Evolutionary conservation across 78 protist genomes (phyloP).

Genomic region (Speleostelium caveatum): DNA sequence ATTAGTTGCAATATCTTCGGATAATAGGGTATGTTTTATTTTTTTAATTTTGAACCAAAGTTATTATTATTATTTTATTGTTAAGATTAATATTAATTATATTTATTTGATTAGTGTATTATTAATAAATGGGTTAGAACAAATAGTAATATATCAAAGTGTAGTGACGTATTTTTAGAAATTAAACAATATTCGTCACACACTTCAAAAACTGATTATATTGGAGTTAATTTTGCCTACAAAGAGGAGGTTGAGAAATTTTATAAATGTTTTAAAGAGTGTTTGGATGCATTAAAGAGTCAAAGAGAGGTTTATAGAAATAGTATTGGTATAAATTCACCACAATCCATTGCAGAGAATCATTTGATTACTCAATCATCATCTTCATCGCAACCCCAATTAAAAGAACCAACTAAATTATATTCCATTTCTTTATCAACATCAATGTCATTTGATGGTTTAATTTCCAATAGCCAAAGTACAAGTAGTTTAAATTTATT

Average conservation of each 20-base stretch:
- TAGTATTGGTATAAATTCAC: neutral
- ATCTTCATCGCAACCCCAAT: neutral
- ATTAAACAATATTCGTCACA: conserved; percentile 69
- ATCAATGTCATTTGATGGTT: conserved; percentile 16
- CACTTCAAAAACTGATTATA: conserved; percentile 28
- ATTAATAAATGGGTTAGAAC: conserved; percentile 78
- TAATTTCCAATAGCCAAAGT: neutral
- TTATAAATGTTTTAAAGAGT: conserved; percentile 21
- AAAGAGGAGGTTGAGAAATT: conserved; percentile 64
- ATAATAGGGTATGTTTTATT: conserved; percentile 44
- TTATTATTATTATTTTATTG: neutral
- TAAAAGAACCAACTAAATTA: neutral
- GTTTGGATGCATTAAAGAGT: conserved; percentile 47
- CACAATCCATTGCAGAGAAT: neutral
- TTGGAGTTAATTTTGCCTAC: conserved; percentile 71
- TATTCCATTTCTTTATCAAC: neutral
- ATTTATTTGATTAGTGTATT: conserved; percentile 29
- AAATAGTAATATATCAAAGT: conserved; percentile 59
- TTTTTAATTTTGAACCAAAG: neutral
- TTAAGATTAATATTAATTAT: neutral
- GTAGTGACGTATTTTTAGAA: conserved; percentile 71
- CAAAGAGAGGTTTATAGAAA: neutral
- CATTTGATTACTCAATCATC: neutral
- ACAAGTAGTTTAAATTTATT: neutral
- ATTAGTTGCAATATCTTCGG: conserved; percentile 60